Evolutionary conservation across 2,329 filamentous ascomycete species (phyloP).

Genomic region (Pestalotiopsis sp.): DNA sequence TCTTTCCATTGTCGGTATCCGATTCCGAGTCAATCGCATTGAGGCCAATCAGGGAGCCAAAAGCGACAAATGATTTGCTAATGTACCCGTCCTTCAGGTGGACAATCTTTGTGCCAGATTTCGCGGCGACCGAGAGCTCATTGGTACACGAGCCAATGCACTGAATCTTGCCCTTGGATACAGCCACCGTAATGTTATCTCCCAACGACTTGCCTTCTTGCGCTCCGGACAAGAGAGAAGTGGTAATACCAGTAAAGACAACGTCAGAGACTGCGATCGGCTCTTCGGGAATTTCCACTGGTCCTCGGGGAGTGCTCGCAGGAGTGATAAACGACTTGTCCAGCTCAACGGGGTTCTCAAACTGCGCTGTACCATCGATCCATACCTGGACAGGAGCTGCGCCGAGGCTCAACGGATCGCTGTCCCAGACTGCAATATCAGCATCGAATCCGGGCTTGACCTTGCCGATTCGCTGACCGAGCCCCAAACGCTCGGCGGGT

Average conservation of each 20-base stretch:
- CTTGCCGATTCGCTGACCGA: conserved; percentile 61
- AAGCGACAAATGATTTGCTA: conserved; percentile 61
- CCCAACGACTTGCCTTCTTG: conserved; percentile 21
- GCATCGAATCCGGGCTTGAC: conserved; percentile 65
- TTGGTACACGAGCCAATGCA: conserved; percentile 58
- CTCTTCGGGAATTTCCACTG: conserved; percentile 46
- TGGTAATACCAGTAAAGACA: conserved; percentile 60
- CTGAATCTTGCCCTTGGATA: conserved; percentile 54
- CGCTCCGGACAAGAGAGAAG: conserved; percentile 49
- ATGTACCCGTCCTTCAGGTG: conserved; percentile 61
- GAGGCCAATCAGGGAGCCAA: conserved; percentile 62
- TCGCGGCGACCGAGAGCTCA: conserved; percentile 42
- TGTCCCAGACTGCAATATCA: conserved; percentile 65
- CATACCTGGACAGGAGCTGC: conserved; percentile 64
- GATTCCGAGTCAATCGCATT: conserved; percentile 64
- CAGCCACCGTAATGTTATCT: conserved; percentile 47
- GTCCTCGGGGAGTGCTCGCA: conserved; percentile 41
- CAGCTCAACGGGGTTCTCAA: conserved; percentile 56
- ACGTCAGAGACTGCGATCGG: conserved; percentile 40
- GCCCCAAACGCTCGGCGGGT: conserved; percentile 59
- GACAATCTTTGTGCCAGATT: conserved; percentile 41
- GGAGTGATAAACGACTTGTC: conserved; percentile 47
- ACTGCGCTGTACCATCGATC: conserved; percentile 65
- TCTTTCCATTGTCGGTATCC: conserved; percentile 54
- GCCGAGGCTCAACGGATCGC: conserved; percentile 62